Evolutionary conservation across 768 basidiomycete species (phyloP).

Genomic region (Mycena rosella): DNA sequence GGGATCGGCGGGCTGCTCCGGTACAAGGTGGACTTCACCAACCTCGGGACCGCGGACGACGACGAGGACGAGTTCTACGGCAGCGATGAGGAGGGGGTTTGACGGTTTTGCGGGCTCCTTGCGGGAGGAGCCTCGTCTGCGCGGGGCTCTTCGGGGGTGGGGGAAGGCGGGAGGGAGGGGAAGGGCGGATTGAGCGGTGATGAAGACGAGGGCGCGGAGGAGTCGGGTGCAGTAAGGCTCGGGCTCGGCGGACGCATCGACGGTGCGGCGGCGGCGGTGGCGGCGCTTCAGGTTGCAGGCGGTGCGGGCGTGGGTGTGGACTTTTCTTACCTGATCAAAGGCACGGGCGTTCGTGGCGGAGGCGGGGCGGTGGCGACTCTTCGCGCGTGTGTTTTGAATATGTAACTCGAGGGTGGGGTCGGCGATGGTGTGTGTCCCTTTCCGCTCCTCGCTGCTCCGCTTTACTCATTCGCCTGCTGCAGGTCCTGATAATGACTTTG

Average conservation of each 20-base stretch:
- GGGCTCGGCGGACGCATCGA: constrained; percentile 10
- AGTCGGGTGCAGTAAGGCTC: not conserved
- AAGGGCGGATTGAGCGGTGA: constrained; percentile 20
- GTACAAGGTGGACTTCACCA: constrained; percentile 97
- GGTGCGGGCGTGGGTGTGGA: not conserved
- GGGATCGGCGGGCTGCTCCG: constrained; percentile 96
- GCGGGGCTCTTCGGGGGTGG: constrained; percentile 79
- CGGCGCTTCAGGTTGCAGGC: constrained; percentile 3
- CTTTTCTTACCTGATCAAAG: constrained; percentile 15
- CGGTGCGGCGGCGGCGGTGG: constrained; percentile 1
- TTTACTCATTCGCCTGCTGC: not conserved
- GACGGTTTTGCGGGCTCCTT: constrained; percentile 87
- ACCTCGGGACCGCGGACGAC: constrained; percentile 79
- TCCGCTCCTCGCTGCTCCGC: not conserved
- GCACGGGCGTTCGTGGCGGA: constrained; percentile 15
- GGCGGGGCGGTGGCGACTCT: constrained; percentile 16
- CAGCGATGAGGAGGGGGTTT: constrained; percentile 80
- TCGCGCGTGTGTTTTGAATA: constrained; percentile 19
- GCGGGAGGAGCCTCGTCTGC: constrained; percentile 76
- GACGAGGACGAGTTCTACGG: constrained; percentile 91
- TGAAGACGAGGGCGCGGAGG: constrained; percentile 2
- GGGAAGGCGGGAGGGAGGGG: constrained; percentile 52
- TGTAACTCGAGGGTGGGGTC: constrained; percentile 15
- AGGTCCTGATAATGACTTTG: constrained; percentile 5
- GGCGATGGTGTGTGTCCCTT: constrained; percentile 12